Evolutionary conservation across 1,139 yeast genomes (phyloP), one percentile per base, ranked within the genome.

Genomic region (Diutina catenulata): DNA sequence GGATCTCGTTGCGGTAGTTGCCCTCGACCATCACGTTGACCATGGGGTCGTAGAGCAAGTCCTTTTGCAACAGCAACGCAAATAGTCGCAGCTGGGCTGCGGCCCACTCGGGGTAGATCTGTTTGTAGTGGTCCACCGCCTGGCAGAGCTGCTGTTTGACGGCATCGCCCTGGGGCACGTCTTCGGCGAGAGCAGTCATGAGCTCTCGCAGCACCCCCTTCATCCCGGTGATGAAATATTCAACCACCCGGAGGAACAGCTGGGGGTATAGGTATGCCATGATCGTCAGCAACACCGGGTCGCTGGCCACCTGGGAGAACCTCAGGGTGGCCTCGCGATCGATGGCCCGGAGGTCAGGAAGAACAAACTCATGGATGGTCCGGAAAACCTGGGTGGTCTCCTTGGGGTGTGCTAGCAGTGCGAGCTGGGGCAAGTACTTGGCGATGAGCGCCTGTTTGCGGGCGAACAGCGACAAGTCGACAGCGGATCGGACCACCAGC

Each of bases 371-470:
- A 21, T 31, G 21, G 13, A 31, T 31, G n/a, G 35, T 31, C 15
- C 15, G 23, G 25, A 31, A 31, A 10, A 31, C 35, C 18, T 21
- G 21, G 24, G 35, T 11, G 24, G 35, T 31, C 21, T 31, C 35
- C 3, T 21, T 19, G 25, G 35, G 26, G 9, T 5, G 15, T 8
- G n/a, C 15, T 19, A 31, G 21, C 24, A 21, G 25, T 14, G 23
- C 24, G 18, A 31, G 21, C 25, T 31, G 21, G 9, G 35, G 35
- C 5, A 24, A 26, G n/a, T 31, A 31, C 11, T 31, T 31, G 15
- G 14, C 35, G 7, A 31, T n/a, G n/a, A 31, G 14, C 18, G 13
- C 35, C 6, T 10, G 20, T 8, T 31, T 31, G 22, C 25, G 22
- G 11, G 4, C 14, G 7, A 31, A 21, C 7, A 21, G 35, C 16